These are phyloP conservation scores for Termitomyces heimii DNA, from an alignment of 768 basidiomycete species.

Conservation along the genomic window DNA sequence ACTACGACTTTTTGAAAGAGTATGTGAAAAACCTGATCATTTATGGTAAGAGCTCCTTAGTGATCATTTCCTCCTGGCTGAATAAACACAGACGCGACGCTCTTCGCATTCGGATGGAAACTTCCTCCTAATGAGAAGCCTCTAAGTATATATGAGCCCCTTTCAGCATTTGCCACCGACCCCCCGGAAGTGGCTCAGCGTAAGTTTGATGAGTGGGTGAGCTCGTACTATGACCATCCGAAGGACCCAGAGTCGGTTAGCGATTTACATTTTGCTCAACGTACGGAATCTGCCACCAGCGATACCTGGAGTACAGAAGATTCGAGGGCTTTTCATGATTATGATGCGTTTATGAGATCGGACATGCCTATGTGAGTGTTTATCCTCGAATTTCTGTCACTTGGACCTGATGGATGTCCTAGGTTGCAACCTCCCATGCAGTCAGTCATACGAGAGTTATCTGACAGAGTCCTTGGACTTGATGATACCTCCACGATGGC, in stretches of 20 bases:
- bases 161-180: not conserved
- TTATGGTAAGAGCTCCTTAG: constrained; percentile 20
- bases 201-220: constrained; percentile 22
- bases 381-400: not conserved
- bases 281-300: constrained; percentile 11
- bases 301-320: constrained; percentile 17
- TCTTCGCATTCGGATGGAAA: constrained; percentile 22
- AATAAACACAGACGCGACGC: constrained; percentile 24
- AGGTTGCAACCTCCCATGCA: constrained; percentile 21
- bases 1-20: constrained; percentile 18
- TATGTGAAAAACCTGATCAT: constrained; percentile 26
- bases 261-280: constrained; percentile 17
- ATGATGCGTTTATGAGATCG: constrained; percentile 10
- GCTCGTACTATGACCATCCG: constrained; percentile 23
- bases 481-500: constrained; percentile 7
- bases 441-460: constrained; percentile 9
- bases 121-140: constrained; percentile 10
- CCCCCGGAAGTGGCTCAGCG: constrained; percentile 14
- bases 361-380: constrained; percentile 17
- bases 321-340: constrained; percentile 11
- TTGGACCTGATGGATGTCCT: not conserved
- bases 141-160: constrained; percentile 10
- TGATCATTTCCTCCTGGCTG: not conserved
- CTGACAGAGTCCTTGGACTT: constrained; percentile 17
- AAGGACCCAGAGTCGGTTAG: constrained; percentile 12